These are phyloP conservation scores for Pleurotus tuoliensis DNA, from an alignment of 768 basidiomycete genomes.

Conservation along the genomic window DNA sequence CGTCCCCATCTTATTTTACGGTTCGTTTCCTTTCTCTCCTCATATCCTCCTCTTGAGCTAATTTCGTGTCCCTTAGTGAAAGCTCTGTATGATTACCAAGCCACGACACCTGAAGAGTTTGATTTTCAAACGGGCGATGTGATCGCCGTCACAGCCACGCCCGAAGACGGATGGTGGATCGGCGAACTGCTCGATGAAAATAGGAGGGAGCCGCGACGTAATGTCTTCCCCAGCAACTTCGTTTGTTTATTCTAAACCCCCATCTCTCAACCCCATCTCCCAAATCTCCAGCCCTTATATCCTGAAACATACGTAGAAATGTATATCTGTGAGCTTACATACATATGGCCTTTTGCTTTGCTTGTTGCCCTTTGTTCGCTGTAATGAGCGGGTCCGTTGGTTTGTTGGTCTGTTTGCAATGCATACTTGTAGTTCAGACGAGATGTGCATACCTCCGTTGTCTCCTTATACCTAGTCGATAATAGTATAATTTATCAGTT, in stretches of 20 bases:
- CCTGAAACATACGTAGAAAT: too few species aligned
- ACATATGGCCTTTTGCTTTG: too few species aligned
- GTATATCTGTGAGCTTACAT: too few species aligned
- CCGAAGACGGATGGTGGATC: slow-evolving; percentile 98
- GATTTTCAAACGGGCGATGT: slow-evolving; percentile 96
- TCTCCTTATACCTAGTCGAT: too few species aligned
- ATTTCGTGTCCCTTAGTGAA: slow-evolving; percentile 49
- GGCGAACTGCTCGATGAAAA: slow-evolving; percentile 79
- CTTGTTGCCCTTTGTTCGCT: too few species aligned
- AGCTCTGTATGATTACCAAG: slow-evolving; percentile 84
- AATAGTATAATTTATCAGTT: too few species aligned
- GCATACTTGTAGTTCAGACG: too few species aligned
- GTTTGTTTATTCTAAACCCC: slow-evolving; percentile 64
- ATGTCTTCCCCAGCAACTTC: slow-evolving; percentile 88
- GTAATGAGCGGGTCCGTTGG: too few species aligned
- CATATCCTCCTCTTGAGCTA: too few species aligned
- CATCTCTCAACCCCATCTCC: neutral
- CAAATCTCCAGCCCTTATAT: too few species aligned
- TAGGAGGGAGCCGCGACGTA: slow-evolving; percentile 63
- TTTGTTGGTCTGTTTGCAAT: too few species aligned
- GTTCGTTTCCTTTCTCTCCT: slow-evolving; percentile 38
- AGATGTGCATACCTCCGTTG: too few species aligned
- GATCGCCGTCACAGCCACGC: slow-evolving; percentile 91
- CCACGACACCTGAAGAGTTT: slow-evolving; percentile 91
- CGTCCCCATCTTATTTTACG: slow-evolving; percentile 80